Conservation (phyloP, 306 rosid species). For the Fragaria iinumae region DNA sequence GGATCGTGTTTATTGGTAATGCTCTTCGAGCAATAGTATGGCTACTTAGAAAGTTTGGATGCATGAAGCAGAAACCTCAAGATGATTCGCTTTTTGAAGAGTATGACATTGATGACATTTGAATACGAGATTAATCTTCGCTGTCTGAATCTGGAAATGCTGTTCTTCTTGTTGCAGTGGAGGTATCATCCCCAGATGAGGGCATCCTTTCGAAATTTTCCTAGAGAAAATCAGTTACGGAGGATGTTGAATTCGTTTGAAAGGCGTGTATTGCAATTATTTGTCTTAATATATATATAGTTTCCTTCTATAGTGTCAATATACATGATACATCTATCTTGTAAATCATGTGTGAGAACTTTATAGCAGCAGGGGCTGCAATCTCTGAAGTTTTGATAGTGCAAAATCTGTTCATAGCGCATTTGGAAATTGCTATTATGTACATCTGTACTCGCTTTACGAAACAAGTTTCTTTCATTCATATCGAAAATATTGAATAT, state of each 20-base stretch:
- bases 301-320: neutral
- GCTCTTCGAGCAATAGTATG: slow-evolving; percentile 1
- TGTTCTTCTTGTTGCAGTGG: neutral
- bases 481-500: neutral
- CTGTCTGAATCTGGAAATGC: neutral
- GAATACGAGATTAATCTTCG: neutral
- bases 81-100: slow-evolving; percentile 13
- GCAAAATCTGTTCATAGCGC: neutral
- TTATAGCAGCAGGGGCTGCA: neutral
- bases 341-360: neutral
- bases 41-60: slow-evolving; percentile 30
- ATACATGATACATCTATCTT: neutral
- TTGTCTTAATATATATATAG: neutral
- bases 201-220: neutral
- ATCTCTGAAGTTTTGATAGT: neutral
- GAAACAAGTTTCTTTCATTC: neutral
- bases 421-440: neutral
- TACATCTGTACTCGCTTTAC: neutral
- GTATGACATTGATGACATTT: slow-evolving; percentile 22
- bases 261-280: neutral
- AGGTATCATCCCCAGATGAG: neutral
- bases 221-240: neutral
- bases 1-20: slow-evolving; percentile 24
- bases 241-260: neutral
- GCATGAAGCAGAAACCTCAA: slow-evolving; percentile 8